These are phyloP conservation scores for Fonsecaea erecta DNA, from an alignment of 2,329 filamentous ascomycete genomes.

Conservation along the genomic window DNA sequence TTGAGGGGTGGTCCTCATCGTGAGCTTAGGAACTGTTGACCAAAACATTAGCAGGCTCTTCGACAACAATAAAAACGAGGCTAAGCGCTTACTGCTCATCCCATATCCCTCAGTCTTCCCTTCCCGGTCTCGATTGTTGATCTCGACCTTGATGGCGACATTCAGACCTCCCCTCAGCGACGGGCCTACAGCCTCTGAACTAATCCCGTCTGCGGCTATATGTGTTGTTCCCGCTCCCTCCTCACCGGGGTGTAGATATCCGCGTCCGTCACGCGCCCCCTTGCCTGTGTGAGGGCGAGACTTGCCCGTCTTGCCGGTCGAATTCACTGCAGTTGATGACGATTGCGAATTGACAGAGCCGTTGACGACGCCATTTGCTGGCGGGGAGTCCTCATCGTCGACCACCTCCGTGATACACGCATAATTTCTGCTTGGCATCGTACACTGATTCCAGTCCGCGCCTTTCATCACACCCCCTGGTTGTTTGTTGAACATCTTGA, in stretches of 20 bases:
- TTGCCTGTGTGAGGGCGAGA: conserved; percentile 22
- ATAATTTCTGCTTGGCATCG: conserved; percentile 74
- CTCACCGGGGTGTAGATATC: conserved; percentile 76
- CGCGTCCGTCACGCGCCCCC: conserved; percentile 65
- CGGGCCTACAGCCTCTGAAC: conserved; percentile 43
- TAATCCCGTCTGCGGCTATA: conserved; percentile 65
- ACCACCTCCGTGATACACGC: conserved; percentile 64
- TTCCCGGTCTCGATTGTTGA: conserved; percentile 48
- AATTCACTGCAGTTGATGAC: conserved; percentile 4
- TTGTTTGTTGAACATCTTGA: conserved; percentile 66
- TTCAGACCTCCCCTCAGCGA: conserved; percentile 50
- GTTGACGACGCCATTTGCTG: conserved; percentile 37
- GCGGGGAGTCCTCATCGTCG: conserved; percentile 28
- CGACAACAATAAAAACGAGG: background rate
- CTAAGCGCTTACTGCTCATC: conserved; percentile 49
- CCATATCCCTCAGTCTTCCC: conserved; percentile 55
- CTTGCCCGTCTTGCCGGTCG: conserved; percentile 34
- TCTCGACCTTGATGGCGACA: conserved; percentile 53
- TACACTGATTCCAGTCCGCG: conserved; percentile 75
- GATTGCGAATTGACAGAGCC: conserved; percentile 9
- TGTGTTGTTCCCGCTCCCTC: conserved; percentile 77
- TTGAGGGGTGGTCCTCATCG: conserved; percentile 5
- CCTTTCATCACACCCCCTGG: conserved; percentile 66
- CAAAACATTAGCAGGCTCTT: background rate
- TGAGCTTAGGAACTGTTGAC: conserved; percentile 29